Conservation (phyloP, 2,329 filamentous ascomycete genomes). For the Hypoxylon sp. region DNA sequence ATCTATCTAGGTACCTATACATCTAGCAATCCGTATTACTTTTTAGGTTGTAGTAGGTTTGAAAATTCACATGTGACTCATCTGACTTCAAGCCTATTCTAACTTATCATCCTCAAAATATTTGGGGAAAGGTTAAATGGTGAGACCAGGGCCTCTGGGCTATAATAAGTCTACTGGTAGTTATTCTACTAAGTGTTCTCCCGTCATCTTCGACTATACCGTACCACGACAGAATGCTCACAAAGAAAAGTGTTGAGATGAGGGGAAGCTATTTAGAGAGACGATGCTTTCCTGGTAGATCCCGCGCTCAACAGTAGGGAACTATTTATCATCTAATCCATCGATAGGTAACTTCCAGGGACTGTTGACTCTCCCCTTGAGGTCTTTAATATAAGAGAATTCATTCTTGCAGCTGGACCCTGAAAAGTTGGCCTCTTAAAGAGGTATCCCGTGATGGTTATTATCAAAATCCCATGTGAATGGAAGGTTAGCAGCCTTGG, state of each 20-base stretch:
- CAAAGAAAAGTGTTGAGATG: neutral
- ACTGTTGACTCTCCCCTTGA: constrained; percentile 6
- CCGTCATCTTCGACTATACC: neutral
- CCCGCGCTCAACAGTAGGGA: neutral
- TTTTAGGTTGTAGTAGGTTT: neutral
- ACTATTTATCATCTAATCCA: neutral
- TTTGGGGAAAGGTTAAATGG: neutral
- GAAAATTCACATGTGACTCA: neutral
- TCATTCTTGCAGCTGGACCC: constrained; percentile 11
- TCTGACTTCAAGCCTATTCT: neutral
- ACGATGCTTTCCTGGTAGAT: neutral
- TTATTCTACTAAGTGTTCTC: neutral
- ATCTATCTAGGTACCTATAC: neutral
- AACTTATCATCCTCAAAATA: neutral
- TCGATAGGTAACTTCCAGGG: constrained; percentile 1
- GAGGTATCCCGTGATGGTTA: constrained; percentile 27
- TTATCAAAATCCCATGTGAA: constrained; percentile 13
- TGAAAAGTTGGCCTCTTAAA: constrained; percentile 18
- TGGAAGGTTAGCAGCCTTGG: constrained; percentile 15
- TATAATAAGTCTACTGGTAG: neutral
- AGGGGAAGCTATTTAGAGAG: neutral
- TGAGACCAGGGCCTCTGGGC: neutral
- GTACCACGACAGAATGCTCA: neutral
- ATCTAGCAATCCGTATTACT: neutral
- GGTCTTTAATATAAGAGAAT: constrained; percentile 9